Base-by-base conservation (phyloP, 2,329 filamentous ascomycete species). In the Graphium sp. region DNA sequence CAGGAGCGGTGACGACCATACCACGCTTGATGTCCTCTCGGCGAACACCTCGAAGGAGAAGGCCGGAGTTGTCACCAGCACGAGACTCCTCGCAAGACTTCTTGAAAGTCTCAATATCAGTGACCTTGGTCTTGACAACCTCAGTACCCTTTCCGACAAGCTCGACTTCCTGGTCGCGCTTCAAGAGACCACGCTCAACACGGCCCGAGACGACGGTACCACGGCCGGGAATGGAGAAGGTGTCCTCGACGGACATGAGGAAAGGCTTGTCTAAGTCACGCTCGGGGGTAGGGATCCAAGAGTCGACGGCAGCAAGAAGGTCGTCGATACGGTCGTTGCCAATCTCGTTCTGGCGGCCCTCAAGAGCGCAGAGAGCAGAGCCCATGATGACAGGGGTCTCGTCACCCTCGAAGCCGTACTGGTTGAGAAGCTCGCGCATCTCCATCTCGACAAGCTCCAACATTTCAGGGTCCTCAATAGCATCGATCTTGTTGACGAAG, bases 371-470 rank as follows among this genome's bases (percentile, higher is more conserved):
- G 28, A 98, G 77, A 40, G 89, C 89, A 43, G 89, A 98, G 38
- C 89, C 89, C 66, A 98, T 79, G 55, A 98, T 67, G 54, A 98
- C 92, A 38, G 89, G 89, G 29, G 89, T 98, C 32, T 95, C 82
- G 47, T 98, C 91, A 44, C 89, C 89, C 60, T 98, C 89, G 54
- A 98, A 98, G 37, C 84, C 85, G 58, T 98, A 98, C 44, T 74
- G 77, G 47, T 50, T 72, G 35, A 98, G 77, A 32, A 98, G 75
- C 62, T 98, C 89, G 49, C 89, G 83, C 89, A 98, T 98, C 66
- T 98, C 89, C 79, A 98, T 92, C 72, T 98, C 89, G 52, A 98
- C 89, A 34, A 98, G 81, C 64, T 98, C 89, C 74, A 98, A 72
- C 89, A 98, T 98, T 62, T 98, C 89, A 37, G 82, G 80, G 64